Conservation (phyloP, 805 yeast species). For the Nakazawaea populi region DNA sequence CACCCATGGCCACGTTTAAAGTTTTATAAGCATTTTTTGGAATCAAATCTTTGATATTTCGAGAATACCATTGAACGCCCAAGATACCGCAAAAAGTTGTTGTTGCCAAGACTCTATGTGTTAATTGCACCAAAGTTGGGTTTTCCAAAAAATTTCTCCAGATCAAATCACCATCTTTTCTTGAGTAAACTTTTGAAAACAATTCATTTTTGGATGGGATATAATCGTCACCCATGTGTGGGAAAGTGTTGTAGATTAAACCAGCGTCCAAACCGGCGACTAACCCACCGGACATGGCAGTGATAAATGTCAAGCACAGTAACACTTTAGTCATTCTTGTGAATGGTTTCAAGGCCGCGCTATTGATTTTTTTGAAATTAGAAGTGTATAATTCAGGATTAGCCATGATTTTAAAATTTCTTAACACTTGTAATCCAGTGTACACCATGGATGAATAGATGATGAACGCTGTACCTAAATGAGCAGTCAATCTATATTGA, state of each 20-base stretch:
- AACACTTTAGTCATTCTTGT: slow-evolving; percentile 52
- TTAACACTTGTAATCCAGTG: slow-evolving; percentile 80
- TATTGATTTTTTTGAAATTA: slow-evolving; percentile 52
- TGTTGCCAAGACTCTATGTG: slow-evolving; percentile 81
- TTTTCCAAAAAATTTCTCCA: slow-evolving; percentile 95
- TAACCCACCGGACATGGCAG: slow-evolving; percentile 97
- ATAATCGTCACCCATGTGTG: slow-evolving; percentile 87
- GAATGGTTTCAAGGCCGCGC: slow-evolving; percentile 52
- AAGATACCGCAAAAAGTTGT: slow-evolving; percentile 70
- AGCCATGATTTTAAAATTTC: slow-evolving; percentile 64
- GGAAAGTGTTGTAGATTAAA: slow-evolving; percentile 90
- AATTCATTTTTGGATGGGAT: slow-evolving; percentile 75
- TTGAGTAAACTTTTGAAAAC: slow-evolving; percentile 66
- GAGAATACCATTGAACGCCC: slow-evolving; percentile 66
- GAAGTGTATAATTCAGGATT: slow-evolving; percentile 54
- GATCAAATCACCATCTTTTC: slow-evolving; percentile 64
- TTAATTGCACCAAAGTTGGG: slow-evolving; percentile 92
- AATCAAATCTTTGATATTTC: slow-evolving; percentile 43
- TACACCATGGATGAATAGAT: slow-evolving; percentile 85
- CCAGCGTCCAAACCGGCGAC: slow-evolving; percentile 99
- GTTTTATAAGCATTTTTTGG: slow-evolving; percentile 54
- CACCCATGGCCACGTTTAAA: slow-evolving; percentile 70
- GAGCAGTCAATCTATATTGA: slow-evolving; percentile 90
- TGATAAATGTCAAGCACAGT: slow-evolving; percentile 66
- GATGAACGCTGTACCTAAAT: slow-evolving; percentile 86